These are phyloP conservation scores for Trichocomaceae sp. DNA, from an alignment of 2,329 filamentous ascomycete species.

Conservation along the genomic window DNA sequence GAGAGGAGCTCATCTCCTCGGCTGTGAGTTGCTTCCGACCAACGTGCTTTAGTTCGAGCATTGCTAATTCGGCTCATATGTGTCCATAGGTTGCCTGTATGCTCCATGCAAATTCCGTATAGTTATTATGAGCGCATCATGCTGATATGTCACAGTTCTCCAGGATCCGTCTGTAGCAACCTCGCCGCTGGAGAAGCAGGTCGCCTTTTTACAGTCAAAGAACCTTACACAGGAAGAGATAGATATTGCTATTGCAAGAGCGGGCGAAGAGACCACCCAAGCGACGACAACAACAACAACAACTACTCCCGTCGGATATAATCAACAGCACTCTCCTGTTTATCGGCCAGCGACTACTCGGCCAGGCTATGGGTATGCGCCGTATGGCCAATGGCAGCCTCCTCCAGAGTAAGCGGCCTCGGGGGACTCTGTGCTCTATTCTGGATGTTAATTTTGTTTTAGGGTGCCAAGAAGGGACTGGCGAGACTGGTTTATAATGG, in stretches of 20 bases:
- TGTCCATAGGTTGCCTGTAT: slow-evolving; percentile 46
- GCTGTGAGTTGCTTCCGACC: slow-evolving; percentile 48
- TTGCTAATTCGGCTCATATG: slow-evolving; percentile 1
- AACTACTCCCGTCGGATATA: slow-evolving; percentile 45
- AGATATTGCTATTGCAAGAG: slow-evolving; percentile 71
- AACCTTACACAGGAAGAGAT: slow-evolving; percentile 97
- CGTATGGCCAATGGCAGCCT: slow-evolving; percentile 48
- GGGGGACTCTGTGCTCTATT: background rate
- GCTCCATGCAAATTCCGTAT: slow-evolving; percentile 18
- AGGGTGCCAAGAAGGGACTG: slow-evolving; percentile 75
- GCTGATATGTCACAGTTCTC: slow-evolving; percentile 56
- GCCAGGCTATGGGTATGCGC: slow-evolving; percentile 45
- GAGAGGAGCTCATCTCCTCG: slow-evolving; percentile 85
- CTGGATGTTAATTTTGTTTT: slow-evolving; percentile 1
- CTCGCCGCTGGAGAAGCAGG: slow-evolving; percentile 84
- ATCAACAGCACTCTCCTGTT: slow-evolving; percentile 35
- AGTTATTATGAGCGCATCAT: background rate
- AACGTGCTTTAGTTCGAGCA: background rate
- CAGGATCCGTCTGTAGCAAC: slow-evolving; percentile 87
- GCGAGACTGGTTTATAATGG: slow-evolving; percentile 99
- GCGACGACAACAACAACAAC: slow-evolving; percentile 33
- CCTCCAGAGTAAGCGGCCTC: slow-evolving; percentile 45
- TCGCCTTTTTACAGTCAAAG: slow-evolving; percentile 91
- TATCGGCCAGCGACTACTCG: slow-evolving; percentile 38
- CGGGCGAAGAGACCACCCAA: slow-evolving; percentile 53